These are phyloP conservation scores for Plasmodium cynomolgi DNA, from an alignment of 169 alveolate species.

Conservation along the genomic window DNA sequence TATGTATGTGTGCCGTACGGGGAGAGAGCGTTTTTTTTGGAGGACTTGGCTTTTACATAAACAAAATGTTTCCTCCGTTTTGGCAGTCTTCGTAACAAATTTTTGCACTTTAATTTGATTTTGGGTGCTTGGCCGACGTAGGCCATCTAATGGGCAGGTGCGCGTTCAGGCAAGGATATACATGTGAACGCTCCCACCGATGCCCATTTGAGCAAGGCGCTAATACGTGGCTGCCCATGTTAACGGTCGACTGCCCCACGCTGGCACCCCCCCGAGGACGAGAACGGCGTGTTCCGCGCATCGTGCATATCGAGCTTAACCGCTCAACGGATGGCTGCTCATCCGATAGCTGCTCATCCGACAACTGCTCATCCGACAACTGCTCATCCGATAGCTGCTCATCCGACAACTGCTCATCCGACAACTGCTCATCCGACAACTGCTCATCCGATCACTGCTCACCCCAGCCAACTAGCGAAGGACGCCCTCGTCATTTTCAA, in stretches of 20 bases:
- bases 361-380: no score
- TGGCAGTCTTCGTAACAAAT: not conserved
- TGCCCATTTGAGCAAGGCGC: not conserved
- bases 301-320: no score
- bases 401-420: no score
- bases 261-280: not conserved
- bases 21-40: not conserved
- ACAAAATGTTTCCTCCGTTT: not conserved
- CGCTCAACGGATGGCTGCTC: no score
- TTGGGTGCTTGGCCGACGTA: not conserved
- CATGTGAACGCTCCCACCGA: not conserved
- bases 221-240: not conserved
- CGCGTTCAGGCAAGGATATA: not conserved
- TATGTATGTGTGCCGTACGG: not conserved
- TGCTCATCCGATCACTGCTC: no score
- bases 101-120: not conserved
- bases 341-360: no score
- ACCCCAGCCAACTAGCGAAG: not conserved
- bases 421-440: no score
- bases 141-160: not conserved
- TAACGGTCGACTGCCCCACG: not conserved
- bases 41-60: not conserved
- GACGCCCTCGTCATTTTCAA: constrained; percentile 1
- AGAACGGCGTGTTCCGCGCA: not conserved
- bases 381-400: no score